Evolutionary conservation across 495 filamentous ascomycete genomes (phyloP).

Genomic region (Cercophora samala): DNA sequence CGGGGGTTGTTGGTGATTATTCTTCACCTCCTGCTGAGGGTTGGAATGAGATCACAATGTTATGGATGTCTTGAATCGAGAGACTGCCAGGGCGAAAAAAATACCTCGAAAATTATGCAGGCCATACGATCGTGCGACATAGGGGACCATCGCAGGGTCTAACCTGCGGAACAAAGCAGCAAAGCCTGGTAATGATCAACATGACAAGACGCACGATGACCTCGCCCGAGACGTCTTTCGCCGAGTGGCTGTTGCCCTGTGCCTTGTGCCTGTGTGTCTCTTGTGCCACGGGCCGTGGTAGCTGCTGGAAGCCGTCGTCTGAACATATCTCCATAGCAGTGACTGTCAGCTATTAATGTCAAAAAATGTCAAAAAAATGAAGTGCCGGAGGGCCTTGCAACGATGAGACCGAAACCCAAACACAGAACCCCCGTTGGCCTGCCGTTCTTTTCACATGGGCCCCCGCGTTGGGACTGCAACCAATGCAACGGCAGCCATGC

Average conservation of each 20-base stretch:
- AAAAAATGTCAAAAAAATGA: no score
- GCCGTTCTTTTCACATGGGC: constrained; percentile 7
- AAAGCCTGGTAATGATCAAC: neutral
- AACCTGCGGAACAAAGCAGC: neutral
- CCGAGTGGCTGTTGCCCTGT: neutral
- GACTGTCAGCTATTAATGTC: neutral
- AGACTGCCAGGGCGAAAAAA: neutral
- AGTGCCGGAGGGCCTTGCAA: no score
- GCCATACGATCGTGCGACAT: neutral
- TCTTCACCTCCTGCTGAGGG: neutral
- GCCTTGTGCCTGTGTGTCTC: neutral
- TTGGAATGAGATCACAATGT: neutral
- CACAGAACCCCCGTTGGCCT: neutral
- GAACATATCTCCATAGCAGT: neutral
- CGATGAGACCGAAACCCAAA: neutral
- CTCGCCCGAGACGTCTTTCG: constrained; percentile 7
- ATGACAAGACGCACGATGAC: constrained; percentile 20
- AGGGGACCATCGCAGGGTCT: neutral
- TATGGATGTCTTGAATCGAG: neutral
- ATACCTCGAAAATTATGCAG: neutral
- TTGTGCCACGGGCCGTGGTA: neutral
- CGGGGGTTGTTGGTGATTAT: neutral
- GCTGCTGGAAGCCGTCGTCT: constrained; percentile 5
- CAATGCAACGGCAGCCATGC: neutral
- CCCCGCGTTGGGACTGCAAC: neutral